Conservation (phyloP, 495 filamentous ascomycete genomes). For the Paragyromitra xinjiangensis region DNA sequence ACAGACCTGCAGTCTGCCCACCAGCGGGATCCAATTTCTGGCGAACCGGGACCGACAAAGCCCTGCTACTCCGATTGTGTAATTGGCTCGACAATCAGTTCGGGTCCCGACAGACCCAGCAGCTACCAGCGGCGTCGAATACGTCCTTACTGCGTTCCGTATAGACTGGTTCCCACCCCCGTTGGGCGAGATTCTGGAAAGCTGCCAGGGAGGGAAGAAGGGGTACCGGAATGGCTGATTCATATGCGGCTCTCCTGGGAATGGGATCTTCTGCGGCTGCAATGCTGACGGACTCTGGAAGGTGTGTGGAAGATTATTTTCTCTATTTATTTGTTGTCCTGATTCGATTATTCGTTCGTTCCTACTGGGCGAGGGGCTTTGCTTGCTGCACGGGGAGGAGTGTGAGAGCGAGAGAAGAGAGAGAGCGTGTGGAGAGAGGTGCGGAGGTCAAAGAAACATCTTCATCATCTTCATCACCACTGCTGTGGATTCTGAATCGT, state of each 20-base stretch:
- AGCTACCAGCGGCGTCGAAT: conserved; percentile 37
- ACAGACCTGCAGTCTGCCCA: conserved; percentile 55
- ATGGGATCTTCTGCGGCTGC: conserved; percentile 54
- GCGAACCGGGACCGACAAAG: conserved; percentile 52
- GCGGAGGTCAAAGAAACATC: conserved; percentile 50
- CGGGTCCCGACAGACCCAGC: conserved; percentile 48
- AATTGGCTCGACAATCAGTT: conserved; percentile 47
- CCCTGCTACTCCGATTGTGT: conserved; percentile 48
- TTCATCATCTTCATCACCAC: conserved; percentile 30
- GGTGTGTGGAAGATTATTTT: conserved; percentile 55
- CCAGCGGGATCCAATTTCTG: conserved; percentile 54
- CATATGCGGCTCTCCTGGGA: conserved; percentile 56
- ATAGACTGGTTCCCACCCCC: conserved; percentile 44
- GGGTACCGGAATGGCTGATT: conserved; percentile 53
- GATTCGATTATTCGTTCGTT: conserved; percentile 52
- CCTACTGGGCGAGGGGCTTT: conserved; percentile 48
- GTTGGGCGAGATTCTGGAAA: conserved; percentile 54
- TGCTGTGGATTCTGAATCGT: conserved; percentile 49
- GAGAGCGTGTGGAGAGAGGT: conserved; percentile 39
- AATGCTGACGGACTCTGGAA: conserved; percentile 54
- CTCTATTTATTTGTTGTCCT: conserved; percentile 53
- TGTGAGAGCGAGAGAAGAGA: conserved; percentile 25
- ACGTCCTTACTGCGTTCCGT: conserved; percentile 53
- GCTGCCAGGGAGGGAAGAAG: conserved; percentile 53
- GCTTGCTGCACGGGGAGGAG: conserved; percentile 51